These are phyloP conservation scores for Colletotrichum coccodes DNA, from an alignment of 2,329 filamentous ascomycete genomes.

Conservation along the genomic window DNA sequence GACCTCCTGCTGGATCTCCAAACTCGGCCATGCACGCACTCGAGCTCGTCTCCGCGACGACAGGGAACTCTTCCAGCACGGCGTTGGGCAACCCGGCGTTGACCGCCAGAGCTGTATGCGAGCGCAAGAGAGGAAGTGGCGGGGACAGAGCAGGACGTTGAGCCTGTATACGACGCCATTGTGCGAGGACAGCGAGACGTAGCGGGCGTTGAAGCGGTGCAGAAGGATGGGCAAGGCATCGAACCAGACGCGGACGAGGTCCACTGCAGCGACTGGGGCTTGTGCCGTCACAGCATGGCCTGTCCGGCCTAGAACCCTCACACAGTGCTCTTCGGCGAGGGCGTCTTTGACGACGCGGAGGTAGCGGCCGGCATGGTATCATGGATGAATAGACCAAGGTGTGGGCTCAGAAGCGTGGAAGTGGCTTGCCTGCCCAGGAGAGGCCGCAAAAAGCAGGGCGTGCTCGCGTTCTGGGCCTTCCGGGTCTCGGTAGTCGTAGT, in stretches of 20 bases:
- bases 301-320: slow-evolving; percentile 46
- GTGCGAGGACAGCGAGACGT: slow-evolving; percentile 42
- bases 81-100: slow-evolving; percentile 36
- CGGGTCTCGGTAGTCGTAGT: slow-evolving; percentile 44
- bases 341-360: slow-evolving; percentile 45
- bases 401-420: background rate
- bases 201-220: slow-evolving; percentile 42
- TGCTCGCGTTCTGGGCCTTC: slow-evolving; percentile 37
- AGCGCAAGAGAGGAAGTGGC: slow-evolving; percentile 37
- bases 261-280: slow-evolving; percentile 34
- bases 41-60: background rate
- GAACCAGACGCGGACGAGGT: slow-evolving; percentile 40
- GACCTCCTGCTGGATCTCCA: slow-evolving; percentile 37
- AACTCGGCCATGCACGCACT: slow-evolving; percentile 15
- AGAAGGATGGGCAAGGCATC: slow-evolving; percentile 44
- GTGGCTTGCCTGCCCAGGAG: slow-evolving; percentile 36
- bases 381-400: background rate
- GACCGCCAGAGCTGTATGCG: too few species aligned
- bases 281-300: slow-evolving; percentile 49
- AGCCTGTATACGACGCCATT: slow-evolving; percentile 45
- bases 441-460: slow-evolving; percentile 41
- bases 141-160: slow-evolving; percentile 42
- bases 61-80: slow-evolving; percentile 36
- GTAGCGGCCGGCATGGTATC: slow-evolving; percentile 2
- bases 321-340: slow-evolving; percentile 41